A percentile compares a stretch with the other conserved stretches of the same genome.
Evolutionary conservation across 441 rosid genomes (phyloP).

Genomic region (Rhodomyrtus psidioides): DNA sequence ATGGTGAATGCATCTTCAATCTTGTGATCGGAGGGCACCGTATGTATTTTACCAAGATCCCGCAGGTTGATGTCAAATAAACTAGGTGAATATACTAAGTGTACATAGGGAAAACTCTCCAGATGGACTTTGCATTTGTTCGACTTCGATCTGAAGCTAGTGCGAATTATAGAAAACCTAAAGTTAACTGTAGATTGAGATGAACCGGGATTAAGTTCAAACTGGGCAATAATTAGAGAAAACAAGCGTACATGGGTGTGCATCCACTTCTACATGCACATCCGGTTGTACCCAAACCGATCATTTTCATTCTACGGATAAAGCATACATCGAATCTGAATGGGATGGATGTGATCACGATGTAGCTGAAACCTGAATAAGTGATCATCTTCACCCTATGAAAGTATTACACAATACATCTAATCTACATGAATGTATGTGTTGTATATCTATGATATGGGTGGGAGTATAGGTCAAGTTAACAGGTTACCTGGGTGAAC

Average conservation of each 20-base stretch:
- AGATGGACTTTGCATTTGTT: background rate
- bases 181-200: background rate
- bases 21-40: background rate
- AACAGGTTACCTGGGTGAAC: background rate
- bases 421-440: background rate
- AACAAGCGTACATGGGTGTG: background rate
- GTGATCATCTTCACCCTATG: background rate
- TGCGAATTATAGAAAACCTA: background rate
- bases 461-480: background rate
- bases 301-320: background rate
- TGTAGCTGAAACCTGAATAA: background rate
- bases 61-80: background rate
- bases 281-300: background rate
- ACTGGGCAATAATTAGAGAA: background rate
- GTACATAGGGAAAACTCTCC: background rate
- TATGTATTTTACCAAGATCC: background rate
- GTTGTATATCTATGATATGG: background rate
- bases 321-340: too few species aligned
- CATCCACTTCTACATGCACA: background rate
- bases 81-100: background rate
- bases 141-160: background rate
- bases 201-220: background rate
- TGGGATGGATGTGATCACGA: background rate
- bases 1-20: background rate
- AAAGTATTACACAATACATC: background rate